Base-by-base conservation (phyloP, 1,284 basidiomycete species). In the Melampsora larici-populina region DNA sequence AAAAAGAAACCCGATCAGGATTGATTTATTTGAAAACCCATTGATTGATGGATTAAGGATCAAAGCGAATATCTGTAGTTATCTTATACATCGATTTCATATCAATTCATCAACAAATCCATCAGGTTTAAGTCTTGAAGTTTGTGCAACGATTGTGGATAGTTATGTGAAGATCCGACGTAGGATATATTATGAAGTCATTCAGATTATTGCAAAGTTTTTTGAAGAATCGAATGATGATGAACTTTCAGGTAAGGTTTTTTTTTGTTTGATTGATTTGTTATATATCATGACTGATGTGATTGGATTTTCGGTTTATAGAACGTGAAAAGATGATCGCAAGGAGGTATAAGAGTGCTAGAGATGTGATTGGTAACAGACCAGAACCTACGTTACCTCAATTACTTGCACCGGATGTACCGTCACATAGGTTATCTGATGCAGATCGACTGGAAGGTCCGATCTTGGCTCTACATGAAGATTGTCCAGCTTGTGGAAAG, bases 401-500 rank as follows among this genome's bases (percentile, higher is more conserved):
- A 60, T 49, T 67, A 15, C 36, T 66, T 15, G 72, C 64, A 58
- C 72, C 72, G 36, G 64, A 67, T 33, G 43, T 49, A 36, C 29
- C 63, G 48, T 46, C 49, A 49, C 72, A 75, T 24, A 66, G 65
- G 51, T 36, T 75, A 24, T 24, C 49, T 31, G 72, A 75, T 29
- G 31, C 64, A n/a, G 64, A 75, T 66, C 63, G 64, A 31, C 49
- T 75, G 11, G 49, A 51, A 40, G 29, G 33, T 40, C 26, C 18
- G n/a, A 26, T 31, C 3, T 17, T 24, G 58, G 70, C 15, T 7
- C 18, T 33, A 18, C 43, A 49, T 11, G 72, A 75, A 40, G 13
- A 18, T 24, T 75, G 72, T 75, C 72, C 72, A 5, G 72, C 72
- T 31, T 75, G 72, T 68, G 46, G 51, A 18, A 18, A 36, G 31